Conservation (phyloP, 306 rosid genomes). For the Lagenaria siceraria region DNA sequence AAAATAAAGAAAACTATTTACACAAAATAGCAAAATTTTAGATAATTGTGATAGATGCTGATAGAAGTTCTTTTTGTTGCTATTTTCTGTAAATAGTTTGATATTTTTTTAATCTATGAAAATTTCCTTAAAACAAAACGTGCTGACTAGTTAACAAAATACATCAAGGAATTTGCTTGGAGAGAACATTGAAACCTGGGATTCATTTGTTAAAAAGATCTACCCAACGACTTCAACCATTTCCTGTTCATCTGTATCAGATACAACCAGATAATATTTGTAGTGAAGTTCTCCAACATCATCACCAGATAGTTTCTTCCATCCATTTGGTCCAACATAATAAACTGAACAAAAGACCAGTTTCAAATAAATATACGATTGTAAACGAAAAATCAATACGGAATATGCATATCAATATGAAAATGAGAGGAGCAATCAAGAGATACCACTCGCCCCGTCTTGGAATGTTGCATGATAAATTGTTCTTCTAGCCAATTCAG, state of each 20-base stretch:
- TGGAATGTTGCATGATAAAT: slow-evolving; percentile 93
- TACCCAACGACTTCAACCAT: slow-evolving; percentile 61
- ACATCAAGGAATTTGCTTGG: not conserved
- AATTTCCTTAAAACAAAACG: no score
- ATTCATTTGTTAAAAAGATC: not conserved
- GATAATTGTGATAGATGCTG: no score
- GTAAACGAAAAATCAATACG: not conserved
- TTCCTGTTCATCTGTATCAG: slow-evolving; percentile 71
- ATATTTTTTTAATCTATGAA: no score
- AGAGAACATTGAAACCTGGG: not conserved
- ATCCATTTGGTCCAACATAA: slow-evolving; percentile 66
- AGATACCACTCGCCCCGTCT: slow-evolving; percentile 87
- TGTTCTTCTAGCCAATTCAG: slow-evolving; percentile 75
- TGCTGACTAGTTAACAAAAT: not conserved
- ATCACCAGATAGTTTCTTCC: slow-evolving; percentile 84
- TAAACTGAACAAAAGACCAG: slow-evolving; percentile 30
- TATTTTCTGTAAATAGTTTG: no score
- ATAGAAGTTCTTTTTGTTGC: no score
- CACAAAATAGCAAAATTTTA: no score
- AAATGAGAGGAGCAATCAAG: not conserved
- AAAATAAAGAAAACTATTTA: no score
- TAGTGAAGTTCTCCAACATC: slow-evolving; percentile 88
- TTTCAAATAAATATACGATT: not conserved
- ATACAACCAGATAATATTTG: slow-evolving; percentile 46
- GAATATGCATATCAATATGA: no score